Evolutionary conservation across 164 flowering plant species (phyloP).

Genomic region (Nelumbo lutea): DNA sequence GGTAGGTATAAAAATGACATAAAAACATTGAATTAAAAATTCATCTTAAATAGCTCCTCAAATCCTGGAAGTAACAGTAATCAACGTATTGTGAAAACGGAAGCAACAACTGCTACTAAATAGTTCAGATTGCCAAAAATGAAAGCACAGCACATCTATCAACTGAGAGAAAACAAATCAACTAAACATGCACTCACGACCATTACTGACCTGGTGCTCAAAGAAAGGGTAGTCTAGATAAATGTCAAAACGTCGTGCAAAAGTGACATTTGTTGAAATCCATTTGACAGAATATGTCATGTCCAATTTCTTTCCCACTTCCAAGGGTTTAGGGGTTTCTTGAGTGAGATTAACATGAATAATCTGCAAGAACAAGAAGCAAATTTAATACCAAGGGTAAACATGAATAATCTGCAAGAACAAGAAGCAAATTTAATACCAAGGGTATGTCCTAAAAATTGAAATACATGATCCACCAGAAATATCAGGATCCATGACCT

Average conservation of each 20-base stretch:
- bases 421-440: not conserved
- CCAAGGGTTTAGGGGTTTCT: slow-evolving; percentile 43
- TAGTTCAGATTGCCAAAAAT: not conserved
- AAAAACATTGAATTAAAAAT: not conserved
- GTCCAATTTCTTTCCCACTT: slow-evolving; percentile 47
- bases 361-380: too few relatives aligned
- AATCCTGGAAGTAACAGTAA: not conserved
- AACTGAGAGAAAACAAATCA: not conserved
- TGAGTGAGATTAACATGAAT: slow-evolving; percentile 41
- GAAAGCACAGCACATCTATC: not conserved
- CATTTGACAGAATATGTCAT: slow-evolving; percentile 70
- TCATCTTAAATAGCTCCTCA: slow-evolving; percentile 6
- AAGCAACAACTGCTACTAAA: too few relatives aligned
- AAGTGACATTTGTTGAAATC: slow-evolving; percentile 47
- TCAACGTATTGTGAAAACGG: too few relatives aligned
- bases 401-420: slow-evolving; percentile 52
- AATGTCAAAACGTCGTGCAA: slow-evolving; percentile 91
- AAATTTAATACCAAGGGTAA: too few relatives aligned
- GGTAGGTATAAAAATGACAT: not conserved
- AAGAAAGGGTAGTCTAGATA: slow-evolving; percentile 97
- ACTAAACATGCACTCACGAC: not conserved
- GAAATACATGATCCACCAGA: not conserved
- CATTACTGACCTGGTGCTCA: slow-evolving; percentile 83
- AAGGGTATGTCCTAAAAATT: not conserved
- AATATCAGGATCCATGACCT: slow-evolving; percentile 42